phyloP scores from a whole-genome alignment of 345 rosid species.

The Fremontodendron californicum region DNA sequence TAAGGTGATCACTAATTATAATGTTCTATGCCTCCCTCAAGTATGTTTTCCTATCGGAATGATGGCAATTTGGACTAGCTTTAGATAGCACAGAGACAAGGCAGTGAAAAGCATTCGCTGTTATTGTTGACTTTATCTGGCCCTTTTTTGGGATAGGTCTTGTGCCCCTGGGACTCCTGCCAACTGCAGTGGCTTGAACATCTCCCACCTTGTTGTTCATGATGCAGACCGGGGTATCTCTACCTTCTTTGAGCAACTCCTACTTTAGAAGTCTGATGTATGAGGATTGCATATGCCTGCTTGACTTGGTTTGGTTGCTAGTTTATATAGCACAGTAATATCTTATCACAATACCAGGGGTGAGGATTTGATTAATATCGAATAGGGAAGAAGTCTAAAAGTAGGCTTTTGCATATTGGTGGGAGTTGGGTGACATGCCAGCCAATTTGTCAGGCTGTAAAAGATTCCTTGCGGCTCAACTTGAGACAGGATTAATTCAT shows the following conservation, averaged over 20 bases:
- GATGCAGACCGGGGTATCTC: not conserved
- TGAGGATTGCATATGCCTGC: not conserved
- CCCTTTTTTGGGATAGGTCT: constrained; percentile 50
- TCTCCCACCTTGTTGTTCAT: constrained; percentile 40
- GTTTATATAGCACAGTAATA: not conserved
- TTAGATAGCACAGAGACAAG: constrained; percentile 39
- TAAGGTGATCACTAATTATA: not conserved
- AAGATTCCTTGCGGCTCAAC: constrained; percentile 6
- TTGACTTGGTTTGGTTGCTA: not conserved
- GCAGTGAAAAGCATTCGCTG: constrained; percentile 46
- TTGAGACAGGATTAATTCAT: not conserved
- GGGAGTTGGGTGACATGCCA: constrained; percentile 15
- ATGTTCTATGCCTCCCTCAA: constrained; percentile 9
- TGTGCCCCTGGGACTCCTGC: constrained; percentile 15
- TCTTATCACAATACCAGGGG: not conserved
- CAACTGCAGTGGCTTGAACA: constrained; percentile 15
- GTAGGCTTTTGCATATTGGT: not conserved
- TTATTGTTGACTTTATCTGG: constrained; percentile 56
- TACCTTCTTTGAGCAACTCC: not conserved
- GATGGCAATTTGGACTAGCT: constrained; percentile 32
- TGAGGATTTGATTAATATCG: not conserved
- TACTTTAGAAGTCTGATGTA: not conserved
- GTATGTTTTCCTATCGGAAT: constrained; percentile 17
- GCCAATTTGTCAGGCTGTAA: constrained; percentile 6
- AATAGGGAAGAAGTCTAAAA: not conserved